Evolutionary conservation across 371 early-diverging fungal genomes (phyloP).

Genomic region (Syncephalastrum contaminatum): DNA sequence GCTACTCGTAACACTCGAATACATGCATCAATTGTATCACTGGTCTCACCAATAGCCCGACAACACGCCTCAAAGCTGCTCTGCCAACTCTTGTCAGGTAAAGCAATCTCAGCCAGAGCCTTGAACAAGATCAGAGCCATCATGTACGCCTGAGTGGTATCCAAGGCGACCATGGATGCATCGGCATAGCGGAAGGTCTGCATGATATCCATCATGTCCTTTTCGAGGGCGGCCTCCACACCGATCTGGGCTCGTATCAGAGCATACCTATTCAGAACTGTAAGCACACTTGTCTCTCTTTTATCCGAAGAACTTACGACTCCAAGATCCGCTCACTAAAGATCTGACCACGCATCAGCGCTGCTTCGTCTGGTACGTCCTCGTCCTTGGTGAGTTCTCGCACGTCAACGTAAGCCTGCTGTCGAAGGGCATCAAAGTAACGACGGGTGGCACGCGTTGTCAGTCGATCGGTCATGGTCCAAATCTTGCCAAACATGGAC

Average conservation of each 20-base stretch:
- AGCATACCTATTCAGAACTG: constrained; percentile 23
- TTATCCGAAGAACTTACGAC: constrained; percentile 27
- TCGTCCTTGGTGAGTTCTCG: constrained; percentile 15
- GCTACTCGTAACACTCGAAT: constrained; percentile 42
- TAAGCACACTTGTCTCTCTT: no score
- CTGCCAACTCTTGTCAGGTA: constrained; percentile 19
- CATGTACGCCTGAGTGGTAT: constrained; percentile 45
- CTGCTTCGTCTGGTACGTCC: constrained; percentile 22
- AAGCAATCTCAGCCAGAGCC: constrained; percentile 25
- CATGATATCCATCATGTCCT: constrained; percentile 46
- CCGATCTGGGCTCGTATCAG: constrained; percentile 37
- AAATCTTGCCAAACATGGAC: constrained; percentile 54
- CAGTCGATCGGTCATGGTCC: constrained; percentile 53
- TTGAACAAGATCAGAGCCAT: constrained; percentile 45
- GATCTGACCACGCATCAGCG: constrained; percentile 39
- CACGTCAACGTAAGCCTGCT: constrained; percentile 7
- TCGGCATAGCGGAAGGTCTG: constrained; percentile 46
- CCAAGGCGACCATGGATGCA: constrained; percentile 39
- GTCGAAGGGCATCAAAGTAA: constrained; percentile 28
- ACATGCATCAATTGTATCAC: constrained; percentile 45
- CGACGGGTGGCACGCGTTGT: constrained; percentile 39
- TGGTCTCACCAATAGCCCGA: constrained; percentile 28
- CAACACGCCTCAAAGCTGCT: constrained; percentile 35
- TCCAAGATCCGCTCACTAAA: constrained; percentile 51
- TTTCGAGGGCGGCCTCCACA: constrained; percentile 31